Conservation (phyloP, 148 eudicot species). For the Vaccinium corymbosum region DNA sequence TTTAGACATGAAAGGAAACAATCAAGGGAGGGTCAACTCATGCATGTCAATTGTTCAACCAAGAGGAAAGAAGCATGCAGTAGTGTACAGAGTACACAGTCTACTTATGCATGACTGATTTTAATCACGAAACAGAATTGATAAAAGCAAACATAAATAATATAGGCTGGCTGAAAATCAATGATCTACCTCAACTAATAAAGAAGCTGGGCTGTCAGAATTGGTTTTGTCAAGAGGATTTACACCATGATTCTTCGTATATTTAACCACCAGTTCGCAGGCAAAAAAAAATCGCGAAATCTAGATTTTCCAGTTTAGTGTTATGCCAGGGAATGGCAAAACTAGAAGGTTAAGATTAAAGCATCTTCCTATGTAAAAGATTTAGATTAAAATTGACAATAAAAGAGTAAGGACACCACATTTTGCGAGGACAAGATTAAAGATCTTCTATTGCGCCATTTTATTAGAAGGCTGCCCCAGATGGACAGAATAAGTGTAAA, state of each 20-base stretch:
- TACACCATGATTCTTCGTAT: background rate
- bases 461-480: background rate
- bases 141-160: background rate
- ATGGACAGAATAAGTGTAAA: background rate
- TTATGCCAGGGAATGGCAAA: background rate
- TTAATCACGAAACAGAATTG: background rate
- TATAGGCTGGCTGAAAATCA: background rate
- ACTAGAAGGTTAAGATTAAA: background rate
- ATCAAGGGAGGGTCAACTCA: constrained; percentile 11
- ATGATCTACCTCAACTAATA: background rate
- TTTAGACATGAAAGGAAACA: constrained; percentile 35
- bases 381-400: background rate
- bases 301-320: background rate
- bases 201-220: background rate
- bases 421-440: background rate
- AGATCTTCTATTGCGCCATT: background rate
- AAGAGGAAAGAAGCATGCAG: constrained; percentile 4
- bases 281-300: background rate
- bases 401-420: background rate
- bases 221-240: background rate
- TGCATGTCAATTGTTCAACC: background rate
- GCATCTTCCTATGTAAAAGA: background rate
- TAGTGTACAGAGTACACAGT: background rate
- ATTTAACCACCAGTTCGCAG: background rate
- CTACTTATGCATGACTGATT: background rate